phyloP scores from a whole-genome alignment of 2,329 filamentous ascomycete species.

The Kalaharituber pfeilii region DNA sequence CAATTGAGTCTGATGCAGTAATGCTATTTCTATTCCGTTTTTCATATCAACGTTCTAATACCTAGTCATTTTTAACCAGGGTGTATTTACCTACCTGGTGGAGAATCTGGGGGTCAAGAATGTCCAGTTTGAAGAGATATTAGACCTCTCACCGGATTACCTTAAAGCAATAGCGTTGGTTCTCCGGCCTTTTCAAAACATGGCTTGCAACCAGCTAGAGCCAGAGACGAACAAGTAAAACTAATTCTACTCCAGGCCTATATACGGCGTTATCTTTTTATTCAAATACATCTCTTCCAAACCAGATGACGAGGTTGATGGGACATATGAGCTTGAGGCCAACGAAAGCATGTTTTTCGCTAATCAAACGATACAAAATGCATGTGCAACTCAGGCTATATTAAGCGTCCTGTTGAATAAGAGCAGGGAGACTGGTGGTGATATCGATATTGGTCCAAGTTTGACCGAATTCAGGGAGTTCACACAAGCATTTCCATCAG shows the following conservation, averaged over 20 bases:
- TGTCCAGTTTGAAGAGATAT: slow-evolving; percentile 92
- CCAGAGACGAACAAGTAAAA: not conserved
- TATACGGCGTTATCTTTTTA: slow-evolving; percentile 96
- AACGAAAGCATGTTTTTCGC: slow-evolving; percentile 78
- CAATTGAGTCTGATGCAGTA: slow-evolving; percentile 93
- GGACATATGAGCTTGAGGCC: slow-evolving; percentile 59
- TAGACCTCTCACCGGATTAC: slow-evolving; percentile 64
- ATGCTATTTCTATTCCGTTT: slow-evolving; percentile 24
- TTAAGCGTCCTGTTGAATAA: slow-evolving; percentile 85
- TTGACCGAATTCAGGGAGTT: slow-evolving; percentile 74
- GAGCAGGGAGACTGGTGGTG: slow-evolving; percentile 31
- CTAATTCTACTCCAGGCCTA: slow-evolving; percentile 39
- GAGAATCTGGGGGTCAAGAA: slow-evolving; percentile 80
- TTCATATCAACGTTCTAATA: not conserved
- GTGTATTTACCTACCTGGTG: slow-evolving; percentile 93
- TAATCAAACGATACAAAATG: slow-evolving; percentile 93
- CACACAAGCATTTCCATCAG: slow-evolving; percentile 62
- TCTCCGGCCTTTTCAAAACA: slow-evolving; percentile 21
- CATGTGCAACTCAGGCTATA: slow-evolving; percentile 89
- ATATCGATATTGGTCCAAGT: slow-evolving; percentile 53
- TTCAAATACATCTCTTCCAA: slow-evolving; percentile 72
- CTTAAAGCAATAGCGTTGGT: slow-evolving; percentile 41
- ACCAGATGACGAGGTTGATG: slow-evolving; percentile 46
- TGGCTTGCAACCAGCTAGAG: not conserved
- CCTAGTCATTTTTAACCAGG: slow-evolving; percentile 33